A percentile compares a stretch with the other conserved stretches of the same genome.
Evolutionary conservation across 129 eudicot species (phyloP).

Genomic region (Rutidosis leptorrhynchoides): DNA sequence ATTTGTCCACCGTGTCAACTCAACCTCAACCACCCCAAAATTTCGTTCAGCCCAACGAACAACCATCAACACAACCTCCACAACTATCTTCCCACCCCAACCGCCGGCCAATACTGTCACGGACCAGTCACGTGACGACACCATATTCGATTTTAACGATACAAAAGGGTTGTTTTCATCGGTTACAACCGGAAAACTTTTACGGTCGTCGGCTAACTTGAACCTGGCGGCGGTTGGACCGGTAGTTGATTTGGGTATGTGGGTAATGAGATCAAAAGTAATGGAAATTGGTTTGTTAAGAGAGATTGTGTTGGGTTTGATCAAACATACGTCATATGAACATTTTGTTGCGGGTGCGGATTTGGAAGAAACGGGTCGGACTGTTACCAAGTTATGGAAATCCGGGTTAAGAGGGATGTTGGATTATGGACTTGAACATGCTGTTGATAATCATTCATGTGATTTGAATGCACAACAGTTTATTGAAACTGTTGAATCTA

Average conservation of each 20-base stretch:
- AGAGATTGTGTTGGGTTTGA: conserved; percentile 36
- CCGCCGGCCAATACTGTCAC: conserved; percentile 16
- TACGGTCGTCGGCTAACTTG: conserved; percentile 50
- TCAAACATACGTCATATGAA: conserved; percentile 56
- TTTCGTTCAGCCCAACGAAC: conserved; percentile 33
- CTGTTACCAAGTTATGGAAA: conserved; percentile 51
- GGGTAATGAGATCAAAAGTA: conserved; percentile 68
- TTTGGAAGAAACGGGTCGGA: conserved; percentile 52
- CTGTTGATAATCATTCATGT: conserved; percentile 64
- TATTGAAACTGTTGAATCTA: conserved; percentile 53
- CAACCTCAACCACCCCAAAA: conserved; percentile 28
- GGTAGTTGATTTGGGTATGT: conserved; percentile 68
- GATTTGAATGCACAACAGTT: conserved; percentile 54
- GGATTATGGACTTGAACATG: conserved; percentile 87
- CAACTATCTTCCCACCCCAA: conserved; percentile 21
- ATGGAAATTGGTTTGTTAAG: conserved; percentile 43
- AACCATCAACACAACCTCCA: conserved; percentile 30
- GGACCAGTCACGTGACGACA: conserved; percentile 19
- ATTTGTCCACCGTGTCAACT: conserved; percentile 27
- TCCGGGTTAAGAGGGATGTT: conserved; percentile 76
- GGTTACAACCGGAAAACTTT: conserved; percentile 45
- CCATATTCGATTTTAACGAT: conserved; percentile 47
- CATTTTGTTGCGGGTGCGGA: conserved; percentile 82
- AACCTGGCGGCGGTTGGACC: conserved; percentile 57
- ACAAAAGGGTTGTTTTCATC: conserved; percentile 54